Conservation (phyloP, 108 stramenopile species). For the Cyclotella atomus region DNA sequence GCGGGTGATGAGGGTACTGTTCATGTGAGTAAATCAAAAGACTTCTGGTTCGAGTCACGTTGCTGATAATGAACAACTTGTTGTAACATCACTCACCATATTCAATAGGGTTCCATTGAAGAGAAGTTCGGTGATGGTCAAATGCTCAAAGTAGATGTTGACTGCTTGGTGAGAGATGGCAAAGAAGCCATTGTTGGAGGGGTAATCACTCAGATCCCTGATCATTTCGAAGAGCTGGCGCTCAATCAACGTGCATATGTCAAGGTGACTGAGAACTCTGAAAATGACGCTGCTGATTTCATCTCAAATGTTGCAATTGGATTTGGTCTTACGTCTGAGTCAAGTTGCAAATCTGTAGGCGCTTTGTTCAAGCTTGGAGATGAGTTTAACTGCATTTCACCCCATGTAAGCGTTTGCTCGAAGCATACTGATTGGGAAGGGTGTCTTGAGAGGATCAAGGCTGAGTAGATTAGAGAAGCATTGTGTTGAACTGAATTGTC, state of each 20-base stretch:
- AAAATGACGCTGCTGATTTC: conserved; percentile 10
- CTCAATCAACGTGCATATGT: conserved; percentile 36
- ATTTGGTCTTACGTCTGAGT: not conserved
- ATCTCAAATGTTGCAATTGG: conserved; percentile 37
- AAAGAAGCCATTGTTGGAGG: conserved; percentile 48
- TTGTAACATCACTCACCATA: not conserved
- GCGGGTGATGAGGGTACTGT: conserved; percentile 45
- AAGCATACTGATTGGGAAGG: conserved; percentile 49
- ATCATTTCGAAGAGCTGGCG: not conserved
- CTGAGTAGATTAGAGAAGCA: conserved; percentile 11
- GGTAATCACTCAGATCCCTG: conserved; percentile 7
- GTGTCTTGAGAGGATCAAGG: conserved; percentile 25
- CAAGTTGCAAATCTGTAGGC: not conserved
- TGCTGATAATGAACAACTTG: not conserved
- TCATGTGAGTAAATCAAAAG: conserved; percentile 17
- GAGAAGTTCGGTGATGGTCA: conserved; percentile 29
- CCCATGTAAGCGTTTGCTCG: conserved; percentile 37
- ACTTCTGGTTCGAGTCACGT: no score
- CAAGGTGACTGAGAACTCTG: conserved; percentile 28
- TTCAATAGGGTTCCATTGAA: conserved; percentile 31
- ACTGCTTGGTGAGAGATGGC: conserved; percentile 40
- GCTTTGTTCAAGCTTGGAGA: conserved; percentile 10
- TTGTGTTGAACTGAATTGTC: no score
- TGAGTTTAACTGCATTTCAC: conserved; percentile 13
- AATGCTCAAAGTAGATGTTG: conserved; percentile 45